Conservation (phyloP, 2,329 filamentous ascomycete species). For the Phoma herbarum region DNA sequence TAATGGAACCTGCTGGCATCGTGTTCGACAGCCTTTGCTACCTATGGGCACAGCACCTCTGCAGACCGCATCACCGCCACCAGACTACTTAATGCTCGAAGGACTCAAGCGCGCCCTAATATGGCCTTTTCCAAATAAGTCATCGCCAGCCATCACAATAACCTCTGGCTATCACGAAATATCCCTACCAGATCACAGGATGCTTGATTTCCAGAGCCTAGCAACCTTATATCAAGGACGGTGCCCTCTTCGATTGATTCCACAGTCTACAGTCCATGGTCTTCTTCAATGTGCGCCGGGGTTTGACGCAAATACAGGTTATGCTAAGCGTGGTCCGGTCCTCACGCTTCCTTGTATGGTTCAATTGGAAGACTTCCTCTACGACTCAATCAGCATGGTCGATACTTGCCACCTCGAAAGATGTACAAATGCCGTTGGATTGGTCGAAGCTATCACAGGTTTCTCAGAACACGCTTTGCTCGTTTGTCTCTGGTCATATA, state of each 20-base stretch:
- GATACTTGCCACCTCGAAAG: constrained; percentile 3
- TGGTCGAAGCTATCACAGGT: background rate
- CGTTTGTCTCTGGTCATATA: constrained; percentile 1
- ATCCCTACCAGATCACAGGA: constrained; percentile 1
- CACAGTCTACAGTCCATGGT: background rate
- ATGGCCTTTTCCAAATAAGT: background rate
- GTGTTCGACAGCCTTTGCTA: constrained; percentile 5
- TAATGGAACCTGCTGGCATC: background rate
- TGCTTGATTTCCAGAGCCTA: constrained; percentile 5
- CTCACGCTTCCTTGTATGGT: constrained; percentile 11
- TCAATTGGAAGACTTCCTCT: constrained; percentile 5
- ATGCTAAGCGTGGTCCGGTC: background rate
- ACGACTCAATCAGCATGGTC: constrained; percentile 6
- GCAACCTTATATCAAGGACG: background rate
- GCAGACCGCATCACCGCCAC: background rate
- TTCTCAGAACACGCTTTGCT: constrained; percentile 2
- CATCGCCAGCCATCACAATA: background rate
- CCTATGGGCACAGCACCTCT: constrained; percentile 2
- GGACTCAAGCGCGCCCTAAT: background rate
- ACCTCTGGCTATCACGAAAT: background rate
- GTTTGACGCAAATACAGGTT: constrained; percentile 5
- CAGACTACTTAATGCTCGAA: background rate
- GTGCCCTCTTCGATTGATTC: background rate
- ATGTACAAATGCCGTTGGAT: background rate
- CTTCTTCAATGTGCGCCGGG: background rate